phyloP scores from a whole-genome alignment of 768 basidiomycete species.

The Boletus fagicola region DNA sequence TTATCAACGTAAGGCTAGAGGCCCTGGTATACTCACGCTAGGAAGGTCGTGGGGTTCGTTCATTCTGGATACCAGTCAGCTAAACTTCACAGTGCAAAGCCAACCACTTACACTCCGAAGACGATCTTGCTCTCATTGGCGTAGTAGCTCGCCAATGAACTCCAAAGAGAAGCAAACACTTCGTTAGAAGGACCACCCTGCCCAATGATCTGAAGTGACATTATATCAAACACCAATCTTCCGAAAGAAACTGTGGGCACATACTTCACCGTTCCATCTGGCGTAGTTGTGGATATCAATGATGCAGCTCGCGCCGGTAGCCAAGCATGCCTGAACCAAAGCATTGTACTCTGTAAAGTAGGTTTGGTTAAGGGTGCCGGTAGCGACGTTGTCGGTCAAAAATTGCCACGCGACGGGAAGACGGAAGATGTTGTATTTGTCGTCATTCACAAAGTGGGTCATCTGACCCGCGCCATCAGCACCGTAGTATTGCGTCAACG shows the following conservation, averaged over 20 bases:
- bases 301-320: too few species aligned
- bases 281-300: too few species aligned
- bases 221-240: neutral
- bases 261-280: too few species aligned
- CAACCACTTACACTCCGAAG: conserved; percentile 8
- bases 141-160: conserved; percentile 4
- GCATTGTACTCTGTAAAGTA: conserved; percentile 9
- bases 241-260: neutral
- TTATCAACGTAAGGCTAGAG: neutral
- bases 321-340: conserved; percentile 12
- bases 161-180: conserved; percentile 1
- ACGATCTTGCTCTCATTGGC: neutral
- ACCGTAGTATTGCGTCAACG: conserved; percentile 8
- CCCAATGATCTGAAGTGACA: neutral
- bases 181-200: too few species aligned
- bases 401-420: conserved; percentile 60
- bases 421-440: conserved; percentile 54
- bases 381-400: conserved; percentile 38
- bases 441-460: conserved; percentile 52
- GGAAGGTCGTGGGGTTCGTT: conserved; percentile 18
- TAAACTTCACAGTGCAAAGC: neutral
- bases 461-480: conserved; percentile 43
- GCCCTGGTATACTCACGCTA: neutral
- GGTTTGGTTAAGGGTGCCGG: conserved; percentile 34
- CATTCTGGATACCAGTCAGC: conserved; percentile 9